A percentile compares a stretch with the other conserved stretches of the same genome.
These are phyloP conservation scores for Rhinocladiella mackenziei DNA, from an alignment of 2,329 filamentous ascomycete genomes.

Conservation along the genomic window DNA sequence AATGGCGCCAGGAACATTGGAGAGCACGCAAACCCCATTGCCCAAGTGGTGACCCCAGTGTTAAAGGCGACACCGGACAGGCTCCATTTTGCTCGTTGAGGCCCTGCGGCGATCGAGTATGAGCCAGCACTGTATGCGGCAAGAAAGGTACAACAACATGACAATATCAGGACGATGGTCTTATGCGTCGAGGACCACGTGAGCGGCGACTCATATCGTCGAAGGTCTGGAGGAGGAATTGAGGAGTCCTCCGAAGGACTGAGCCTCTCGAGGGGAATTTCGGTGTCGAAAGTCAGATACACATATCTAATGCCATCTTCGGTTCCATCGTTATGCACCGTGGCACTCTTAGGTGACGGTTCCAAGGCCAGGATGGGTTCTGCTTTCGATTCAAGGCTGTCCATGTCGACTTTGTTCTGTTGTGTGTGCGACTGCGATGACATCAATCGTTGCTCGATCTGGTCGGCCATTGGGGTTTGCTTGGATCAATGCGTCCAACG, in stretches of 20 bases:
- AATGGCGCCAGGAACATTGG: slow-evolving; percentile 88
- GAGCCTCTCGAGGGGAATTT: slow-evolving; percentile 47
- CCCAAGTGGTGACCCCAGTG: slow-evolving; percentile 73
- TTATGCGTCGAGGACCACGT: slow-evolving; percentile 69
- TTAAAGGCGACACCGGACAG: slow-evolving; percentile 64
- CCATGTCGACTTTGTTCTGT: slow-evolving; percentile 9
- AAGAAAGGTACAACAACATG: slow-evolving; percentile 69
- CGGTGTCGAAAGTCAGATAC: slow-evolving; percentile 61
- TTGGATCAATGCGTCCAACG: neutral
- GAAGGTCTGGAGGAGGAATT: too few relatives aligned
- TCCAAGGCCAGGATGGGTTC: slow-evolving; percentile 14
- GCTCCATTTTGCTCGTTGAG: slow-evolving; percentile 64
- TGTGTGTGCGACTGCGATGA: neutral
- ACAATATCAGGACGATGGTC: slow-evolving; percentile 65
- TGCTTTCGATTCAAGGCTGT: slow-evolving; percentile 15
- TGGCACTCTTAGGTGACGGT: slow-evolving; percentile 2
- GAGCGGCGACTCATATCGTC: slow-evolving; percentile 67
- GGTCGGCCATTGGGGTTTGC: slow-evolving; percentile 7
- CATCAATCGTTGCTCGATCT: slow-evolving; percentile 4
- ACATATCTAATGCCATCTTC: slow-evolving; percentile 47
- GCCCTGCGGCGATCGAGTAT: slow-evolving; percentile 65
- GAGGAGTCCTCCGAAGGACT: too few relatives aligned
- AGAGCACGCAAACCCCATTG: slow-evolving; percentile 71
- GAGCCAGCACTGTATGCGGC: slow-evolving; percentile 79
- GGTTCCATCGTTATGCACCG: slow-evolving; percentile 2